Conservation (phyloP, 768 basidiomycete genomes). For the Lyophyllum decastes region DNA sequence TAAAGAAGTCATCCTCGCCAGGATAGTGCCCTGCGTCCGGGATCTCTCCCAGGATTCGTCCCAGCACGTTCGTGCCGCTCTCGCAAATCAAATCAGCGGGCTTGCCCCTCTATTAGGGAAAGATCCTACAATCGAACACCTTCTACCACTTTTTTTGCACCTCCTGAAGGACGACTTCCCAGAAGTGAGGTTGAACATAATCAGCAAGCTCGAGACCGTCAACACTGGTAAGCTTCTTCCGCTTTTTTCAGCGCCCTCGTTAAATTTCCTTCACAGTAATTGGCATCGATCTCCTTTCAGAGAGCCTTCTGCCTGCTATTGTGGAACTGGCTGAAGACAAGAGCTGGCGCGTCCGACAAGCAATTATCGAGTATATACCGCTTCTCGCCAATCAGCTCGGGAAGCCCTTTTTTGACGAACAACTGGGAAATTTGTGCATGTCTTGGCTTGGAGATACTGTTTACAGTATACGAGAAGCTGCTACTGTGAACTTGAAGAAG, state of each 20-base stretch:
- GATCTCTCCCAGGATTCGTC: constrained; percentile 92
- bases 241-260: constrained; percentile 17
- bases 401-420: constrained; percentile 96
- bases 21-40: constrained; percentile 92
- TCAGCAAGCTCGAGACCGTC: constrained; percentile 96
- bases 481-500: constrained; percentile 94
- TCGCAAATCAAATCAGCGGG: constrained; percentile 95
- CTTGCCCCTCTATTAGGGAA: constrained; percentile 93
- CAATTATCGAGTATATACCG: constrained; percentile 99
- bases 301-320: constrained; percentile 95
- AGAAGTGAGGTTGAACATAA: constrained; percentile 95
- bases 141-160: constrained; percentile 95
- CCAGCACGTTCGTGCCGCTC: constrained; percentile 95
- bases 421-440: constrained; percentile 96
- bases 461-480: constrained; percentile 98
- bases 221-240: constrained; percentile 69
- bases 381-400: constrained; percentile 97
- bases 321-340: constrained; percentile 99
- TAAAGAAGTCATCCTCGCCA: constrained; percentile 89
- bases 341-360: constrained; percentile 99
- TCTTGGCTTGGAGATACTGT: constrained; percentile 98
- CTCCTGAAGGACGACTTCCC: constrained; percentile 98
- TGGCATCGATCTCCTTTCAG: constrained; percentile 92
- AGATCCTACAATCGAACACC: constrained; percentile 92
- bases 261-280: constrained; percentile 65